Conservation (phyloP, 495 filamentous ascomycete genomes). For the Aeminium ludgeri region DNA sequence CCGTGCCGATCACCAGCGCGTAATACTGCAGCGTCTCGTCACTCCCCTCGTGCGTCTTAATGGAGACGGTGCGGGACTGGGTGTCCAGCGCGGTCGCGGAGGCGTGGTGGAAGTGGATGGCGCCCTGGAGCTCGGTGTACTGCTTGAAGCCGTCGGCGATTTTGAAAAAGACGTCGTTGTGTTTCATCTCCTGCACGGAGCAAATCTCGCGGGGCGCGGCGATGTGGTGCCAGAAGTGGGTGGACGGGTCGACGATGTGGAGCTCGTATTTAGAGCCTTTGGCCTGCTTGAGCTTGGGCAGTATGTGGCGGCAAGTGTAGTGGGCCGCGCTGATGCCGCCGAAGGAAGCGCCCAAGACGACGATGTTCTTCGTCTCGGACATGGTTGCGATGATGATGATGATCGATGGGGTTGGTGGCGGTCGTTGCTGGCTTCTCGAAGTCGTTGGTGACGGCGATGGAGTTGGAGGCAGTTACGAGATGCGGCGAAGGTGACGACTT, state of each 20-base stretch:
- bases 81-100: constrained; percentile 24
- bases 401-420: too few species aligned
- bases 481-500: too few species aligned
- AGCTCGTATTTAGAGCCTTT: constrained; percentile 20
- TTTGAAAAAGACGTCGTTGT: constrained; percentile 21
- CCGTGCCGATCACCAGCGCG: constrained; percentile 28
- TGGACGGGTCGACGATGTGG: constrained; percentile 24
- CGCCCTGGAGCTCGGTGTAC: constrained; percentile 17
- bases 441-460: too few species aligned
- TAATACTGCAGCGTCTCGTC: constrained; percentile 24
- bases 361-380: constrained; percentile 19
- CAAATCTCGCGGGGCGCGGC: constrained; percentile 25
- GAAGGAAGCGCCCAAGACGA: constrained; percentile 24
- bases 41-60: constrained; percentile 9
- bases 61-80: constrained; percentile 18
- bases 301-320: constrained; percentile 19
- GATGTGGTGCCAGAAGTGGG: constrained; percentile 26
- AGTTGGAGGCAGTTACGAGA: too few species aligned
- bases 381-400: too few species aligned
- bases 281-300: constrained; percentile 14
- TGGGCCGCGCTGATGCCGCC: constrained; percentile 13
- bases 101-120: constrained; percentile 25
- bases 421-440: too few species aligned
- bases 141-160: constrained; percentile 23
- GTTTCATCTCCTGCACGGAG: constrained; percentile 19